phyloP scores from a whole-genome alignment of 2,329 filamentous ascomycete species.

The Clathrospora elynae region DNA sequence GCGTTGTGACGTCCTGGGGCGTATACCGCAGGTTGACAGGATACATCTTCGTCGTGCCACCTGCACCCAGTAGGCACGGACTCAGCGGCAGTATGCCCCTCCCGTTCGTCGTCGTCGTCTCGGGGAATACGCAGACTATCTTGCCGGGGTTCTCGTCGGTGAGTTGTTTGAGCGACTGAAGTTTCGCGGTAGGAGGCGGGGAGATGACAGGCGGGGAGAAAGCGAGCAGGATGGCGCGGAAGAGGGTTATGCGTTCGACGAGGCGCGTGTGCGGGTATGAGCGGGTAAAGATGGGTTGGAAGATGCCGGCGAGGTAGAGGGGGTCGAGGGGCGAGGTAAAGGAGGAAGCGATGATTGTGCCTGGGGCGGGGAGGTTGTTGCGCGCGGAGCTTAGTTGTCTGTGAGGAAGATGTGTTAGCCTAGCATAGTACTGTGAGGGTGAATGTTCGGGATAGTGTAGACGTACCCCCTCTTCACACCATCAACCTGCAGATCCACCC shows the following conservation, averaged over 20 bases:
- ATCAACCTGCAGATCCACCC: constrained; percentile 97
- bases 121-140: constrained; percentile 85
- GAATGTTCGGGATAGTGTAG: background rate
- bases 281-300: constrained; percentile 91
- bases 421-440: background rate
- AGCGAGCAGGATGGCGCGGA: constrained; percentile 74
- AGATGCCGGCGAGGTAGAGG: constrained; percentile 91
- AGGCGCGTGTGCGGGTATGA: constrained; percentile 76
- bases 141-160: constrained; percentile 71
- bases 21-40: constrained; percentile 90
- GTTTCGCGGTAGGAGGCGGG: constrained; percentile 41
- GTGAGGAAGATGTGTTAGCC: constrained; percentile 7
- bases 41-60: constrained; percentile 76
- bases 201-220: constrained; percentile 62
- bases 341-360: constrained; percentile 84
- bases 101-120: constrained; percentile 93
- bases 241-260: constrained; percentile 77
- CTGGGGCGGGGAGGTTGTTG: constrained; percentile 74
- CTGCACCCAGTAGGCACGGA: constrained; percentile 72
- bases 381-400: constrained; percentile 31
- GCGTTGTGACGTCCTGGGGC: constrained; percentile 86
- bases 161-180: constrained; percentile 55
- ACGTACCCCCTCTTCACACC: constrained; percentile 85
- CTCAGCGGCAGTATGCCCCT: constrained; percentile 85
- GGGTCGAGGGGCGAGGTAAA: constrained; percentile 93